Evolutionary conservation across 1,284 basidiomycete genomes (phyloP).

Genomic region (Naganishia albida): DNA sequence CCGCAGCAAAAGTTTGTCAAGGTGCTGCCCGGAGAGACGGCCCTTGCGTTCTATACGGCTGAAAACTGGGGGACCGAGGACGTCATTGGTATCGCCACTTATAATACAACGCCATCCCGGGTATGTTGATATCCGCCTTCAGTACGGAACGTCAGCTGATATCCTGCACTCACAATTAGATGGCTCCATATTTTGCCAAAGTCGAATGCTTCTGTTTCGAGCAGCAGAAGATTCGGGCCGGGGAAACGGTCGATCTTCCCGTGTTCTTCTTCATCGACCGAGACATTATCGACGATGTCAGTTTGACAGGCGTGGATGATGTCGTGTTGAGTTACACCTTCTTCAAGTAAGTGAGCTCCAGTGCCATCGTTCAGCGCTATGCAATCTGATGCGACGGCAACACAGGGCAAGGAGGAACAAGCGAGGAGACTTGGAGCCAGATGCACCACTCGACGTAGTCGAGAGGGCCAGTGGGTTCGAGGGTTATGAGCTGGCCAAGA

Average conservation of each 20-base stretch:
- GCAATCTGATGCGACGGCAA: not conserved
- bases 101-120: conserved; percentile 72
- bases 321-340: conserved; percentile 96
- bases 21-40: conserved; percentile 93
- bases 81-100: conserved; percentile 97
- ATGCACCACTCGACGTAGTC: conserved; percentile 74
- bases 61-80: conserved; percentile 82
- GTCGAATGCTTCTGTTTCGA: conserved; percentile 99
- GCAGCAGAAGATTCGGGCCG: conserved; percentile 91
- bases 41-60: conserved; percentile 93
- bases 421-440: conserved; percentile 78
- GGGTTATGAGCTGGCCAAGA: conserved; percentile 44
- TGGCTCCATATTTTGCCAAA: conserved; percentile 98
- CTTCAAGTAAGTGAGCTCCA: conserved; percentile 68
- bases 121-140: conserved; percentile 37
- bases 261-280: conserved; percentile 98
- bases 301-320: conserved; percentile 81
- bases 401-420: conserved; percentile 74
- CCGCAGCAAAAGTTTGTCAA: conserved; percentile 87
- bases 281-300: conserved; percentile 89
- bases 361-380: not conserved
- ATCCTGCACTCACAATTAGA: conserved; percentile 57
- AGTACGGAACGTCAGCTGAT: not conserved
- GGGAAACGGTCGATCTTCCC: conserved; percentile 97
- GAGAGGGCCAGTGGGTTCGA: conserved; percentile 71